Base-by-base conservation (phyloP, 768 basidiomycete genomes). In the Pseudohyphozyma bogoriensis region DNA sequence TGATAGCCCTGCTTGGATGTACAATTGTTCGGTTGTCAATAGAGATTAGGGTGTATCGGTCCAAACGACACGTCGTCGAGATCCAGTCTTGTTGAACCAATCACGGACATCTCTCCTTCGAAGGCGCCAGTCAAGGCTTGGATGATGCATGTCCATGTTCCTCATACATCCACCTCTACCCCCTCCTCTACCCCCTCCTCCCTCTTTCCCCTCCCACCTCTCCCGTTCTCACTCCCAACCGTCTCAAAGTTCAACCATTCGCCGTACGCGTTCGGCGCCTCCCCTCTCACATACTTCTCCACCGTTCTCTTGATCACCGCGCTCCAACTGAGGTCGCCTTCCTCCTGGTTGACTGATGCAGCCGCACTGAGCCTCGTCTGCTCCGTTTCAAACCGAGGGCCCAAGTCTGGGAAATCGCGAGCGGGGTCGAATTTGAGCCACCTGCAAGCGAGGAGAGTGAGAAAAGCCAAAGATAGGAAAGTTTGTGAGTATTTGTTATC, bases 321-420 rank as follows among this genome's bases (percentile, higher is more conserved):
- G 29, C 86, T 82, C 95, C 95, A 99, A 68, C 85, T 82, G 57
- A 92, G 77, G 70, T 93, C 91, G 44, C 84, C 81, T 71, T 81
- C 62, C 16, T 64, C 61, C 39, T 51, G 52, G 46, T 61, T 47
- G 10, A 22, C 11, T 10, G 35, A 55, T 26, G 32, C 22, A 15
- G 32, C 31, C 24, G 52, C 54, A 10, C 28, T 32, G 18, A 55
- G 52, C 10, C 16, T n/a, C 13, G 28, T 35, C 26, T 52, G 31
- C 20, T 32, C 33, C 6, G 52, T 26, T 26, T 12, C 76, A 73
- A 96, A 96, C 22, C 79, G 81, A 15, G 80, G 76, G 2, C 93
- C 93, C 31, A 97, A 80, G 71, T 96, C 93, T 3, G 93, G 93
- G 83, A 84, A 96, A 72, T 97, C 92, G n/a, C 92, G 84, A 11